Percentiles rank a stretch among this genome's conserved stretches.
phyloP scores from a whole-genome alignment of 768 basidiomycete genomes.

The Boletus patriciae region DNA sequence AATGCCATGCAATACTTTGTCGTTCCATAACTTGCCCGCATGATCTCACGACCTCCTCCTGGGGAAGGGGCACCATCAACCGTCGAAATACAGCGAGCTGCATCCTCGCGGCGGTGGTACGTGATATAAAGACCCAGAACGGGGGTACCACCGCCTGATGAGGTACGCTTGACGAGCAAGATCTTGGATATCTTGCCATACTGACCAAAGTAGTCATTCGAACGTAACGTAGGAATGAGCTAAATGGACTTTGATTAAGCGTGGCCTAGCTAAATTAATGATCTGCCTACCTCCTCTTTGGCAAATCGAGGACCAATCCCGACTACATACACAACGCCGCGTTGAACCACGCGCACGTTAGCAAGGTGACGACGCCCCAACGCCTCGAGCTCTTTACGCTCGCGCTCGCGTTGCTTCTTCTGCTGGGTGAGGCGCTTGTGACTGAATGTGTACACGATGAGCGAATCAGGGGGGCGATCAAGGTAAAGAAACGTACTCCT shows the following conservation, averaged over 20 bases:
- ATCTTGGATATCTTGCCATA: slow-evolving; percentile 98
- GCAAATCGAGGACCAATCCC: slow-evolving; percentile 93
- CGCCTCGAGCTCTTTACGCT: slow-evolving; percentile 90
- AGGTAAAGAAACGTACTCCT: slow-evolving; percentile 71
- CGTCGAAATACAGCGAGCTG: slow-evolving; percentile 86
- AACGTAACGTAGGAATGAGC: slow-evolving; percentile 91
- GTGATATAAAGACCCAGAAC: slow-evolving; percentile 96
- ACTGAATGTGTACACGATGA: slow-evolving; percentile 42
- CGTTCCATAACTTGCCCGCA: slow-evolving; percentile 94
- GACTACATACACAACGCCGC: slow-evolving; percentile 93
- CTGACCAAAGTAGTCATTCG: slow-evolving; percentile 96
- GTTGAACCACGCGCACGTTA: slow-evolving; percentile 95
- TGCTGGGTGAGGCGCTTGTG: slow-evolving; percentile 93
- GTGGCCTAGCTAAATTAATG: neutral
- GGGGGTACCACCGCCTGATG: slow-evolving; percentile 67
- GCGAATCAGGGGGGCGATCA: slow-evolving; percentile 5
- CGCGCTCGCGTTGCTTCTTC: slow-evolving; percentile 92
- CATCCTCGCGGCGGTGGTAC: slow-evolving; percentile 92
- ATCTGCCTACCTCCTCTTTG: slow-evolving; percentile 83
- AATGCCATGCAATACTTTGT: slow-evolving; percentile 98
- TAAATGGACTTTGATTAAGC: slow-evolving; percentile 29
- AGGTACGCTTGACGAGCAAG: slow-evolving; percentile 84
- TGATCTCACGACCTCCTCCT: slow-evolving; percentile 82
- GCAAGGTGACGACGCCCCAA: slow-evolving; percentile 83
- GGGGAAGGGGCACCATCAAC: slow-evolving; percentile 92